Evolutionary conservation across 2,329 filamentous ascomycete species (phyloP), one percentile per base, ranked within the genome.

Genomic region (Zymoseptoria passerinii): DNA sequence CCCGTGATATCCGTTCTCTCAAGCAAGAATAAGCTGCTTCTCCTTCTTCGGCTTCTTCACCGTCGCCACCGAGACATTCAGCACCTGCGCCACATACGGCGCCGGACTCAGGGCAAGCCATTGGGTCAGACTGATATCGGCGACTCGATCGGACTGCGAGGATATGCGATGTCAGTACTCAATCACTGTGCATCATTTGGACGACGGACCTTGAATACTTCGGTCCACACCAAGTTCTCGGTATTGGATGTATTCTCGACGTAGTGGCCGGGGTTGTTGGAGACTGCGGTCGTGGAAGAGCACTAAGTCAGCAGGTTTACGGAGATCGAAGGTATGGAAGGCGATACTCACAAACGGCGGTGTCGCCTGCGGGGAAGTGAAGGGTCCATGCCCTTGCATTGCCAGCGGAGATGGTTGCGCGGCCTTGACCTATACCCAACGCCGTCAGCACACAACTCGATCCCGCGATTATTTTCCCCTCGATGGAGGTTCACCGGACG

Each of bases 41-140:
- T 53, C 51, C 51, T 53, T 53, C 51, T 53, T 53, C 51, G 29
- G 28, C 20, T 53, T 53, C 20, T 27, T 19, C 18, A 53, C 51
- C 8, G 18, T 29, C 9, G 18, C 28, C 10, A 35, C 28, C 1
- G 20, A 19, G 1, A 53, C 28, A 23, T 53, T 53, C 51, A 53
- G 28, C 18, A 53, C 28, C 27, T 53, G 51, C 8, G 18, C 48
- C 50, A 86, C 83, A 55, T 87, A 78, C 52, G 84, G 81, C 0
- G 81, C 74, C 0, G 85, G 86, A 0, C 85, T 88, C 52, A 87
- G 73, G 1, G 84, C 85, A 35, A 89, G 75, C 86, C 85, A 89
- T 69, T 88, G 85, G 0, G 81, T 83, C 48, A 88, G 71, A 0
- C 82, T 79, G 61, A 88, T 84, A 66, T 89, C 85, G 0, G 80